phyloP scores from a whole-genome alignment of 139 green algal species.

The Chlamydomonas applanata region DNA sequence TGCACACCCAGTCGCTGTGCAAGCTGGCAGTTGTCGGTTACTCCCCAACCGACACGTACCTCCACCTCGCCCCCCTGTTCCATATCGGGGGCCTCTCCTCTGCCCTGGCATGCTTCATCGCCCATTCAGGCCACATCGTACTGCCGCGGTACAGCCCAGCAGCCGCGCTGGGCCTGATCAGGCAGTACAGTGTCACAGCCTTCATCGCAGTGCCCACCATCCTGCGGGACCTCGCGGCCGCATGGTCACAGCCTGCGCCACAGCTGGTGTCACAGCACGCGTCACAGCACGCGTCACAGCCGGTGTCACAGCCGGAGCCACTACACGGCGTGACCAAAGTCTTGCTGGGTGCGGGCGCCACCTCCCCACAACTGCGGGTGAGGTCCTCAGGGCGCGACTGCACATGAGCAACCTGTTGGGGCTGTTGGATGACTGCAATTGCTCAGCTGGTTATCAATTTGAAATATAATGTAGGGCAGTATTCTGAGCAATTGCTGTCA shows the following conservation, averaged over 20 bases:
- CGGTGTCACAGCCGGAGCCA: neutral
- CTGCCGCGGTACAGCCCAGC: constrained; percentile 34
- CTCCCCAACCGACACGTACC: constrained; percentile 65
- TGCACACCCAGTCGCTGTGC: constrained; percentile 69
- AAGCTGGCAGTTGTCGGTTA: constrained; percentile 78
- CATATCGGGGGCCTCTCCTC: constrained; percentile 86
- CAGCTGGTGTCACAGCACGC: neutral
- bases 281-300: neutral
- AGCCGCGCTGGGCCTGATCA: constrained; percentile 25
- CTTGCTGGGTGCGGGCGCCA: constrained; percentile 13
- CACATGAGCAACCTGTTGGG: no score
- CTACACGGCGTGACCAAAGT: constrained; percentile 2
- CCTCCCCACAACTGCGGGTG: constrained; percentile 18
- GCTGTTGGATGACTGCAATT: no score
- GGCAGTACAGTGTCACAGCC: constrained; percentile 48
- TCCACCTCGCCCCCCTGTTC: constrained; percentile 87
- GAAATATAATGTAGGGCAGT: no score
- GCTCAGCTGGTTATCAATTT: no score
- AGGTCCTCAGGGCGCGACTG: neutral
- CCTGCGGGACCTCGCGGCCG: constrained; percentile 63
- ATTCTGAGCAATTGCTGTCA: no score
- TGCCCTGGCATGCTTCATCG: constrained; percentile 72
- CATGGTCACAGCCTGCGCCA: neutral
- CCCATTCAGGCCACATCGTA: constrained; percentile 61
- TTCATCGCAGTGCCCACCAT: constrained; percentile 90